These are phyloP conservation scores for Incumbomyces lentus DNA, from an alignment of 2,329 filamentous ascomycete species.

Conservation along the genomic window DNA sequence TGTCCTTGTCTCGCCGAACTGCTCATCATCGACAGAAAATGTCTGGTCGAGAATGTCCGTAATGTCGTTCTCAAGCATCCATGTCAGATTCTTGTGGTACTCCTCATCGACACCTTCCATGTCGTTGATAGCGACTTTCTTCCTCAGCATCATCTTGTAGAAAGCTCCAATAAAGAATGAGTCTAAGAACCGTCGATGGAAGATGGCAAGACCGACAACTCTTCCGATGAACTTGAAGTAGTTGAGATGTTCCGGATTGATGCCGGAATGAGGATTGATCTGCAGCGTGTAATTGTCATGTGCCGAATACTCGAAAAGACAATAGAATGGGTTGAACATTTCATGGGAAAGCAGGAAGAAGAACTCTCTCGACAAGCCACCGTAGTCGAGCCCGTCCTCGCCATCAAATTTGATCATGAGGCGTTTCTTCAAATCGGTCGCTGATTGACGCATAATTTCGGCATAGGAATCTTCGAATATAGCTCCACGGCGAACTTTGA, in stretches of 20 bases:
- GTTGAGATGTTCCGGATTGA: conserved; percentile 97
- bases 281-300: conserved; percentile 99
- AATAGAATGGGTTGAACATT: conserved; percentile 99
- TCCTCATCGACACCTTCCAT: conserved; percentile 99
- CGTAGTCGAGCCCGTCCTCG: conserved; percentile 95
- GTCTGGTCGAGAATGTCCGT: conserved; percentile 89
- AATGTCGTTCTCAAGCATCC: conserved; percentile 97
- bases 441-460: conserved; percentile 93
- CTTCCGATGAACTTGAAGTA: conserved; percentile 99
- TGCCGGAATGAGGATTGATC: conserved; percentile 98
- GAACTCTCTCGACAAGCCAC: conserved; percentile 92
- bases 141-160: conserved; percentile 98
- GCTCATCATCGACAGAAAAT: conserved; percentile 93
- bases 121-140: conserved; percentile 80
- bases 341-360: conserved; percentile 98
- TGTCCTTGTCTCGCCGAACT: conserved; percentile 87
- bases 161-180: conserved; percentile 98
- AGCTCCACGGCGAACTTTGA: conserved; percentile 90
- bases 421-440: conserved; percentile 92
- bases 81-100: conserved; percentile 90
- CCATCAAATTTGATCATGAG: conserved; percentile 99
- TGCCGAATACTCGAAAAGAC: conserved; percentile 96
- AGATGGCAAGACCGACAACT: conserved; percentile 92
- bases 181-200: conserved; percentile 93
- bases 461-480: conserved; percentile 99